Evolutionary conservation across 768 basidiomycete genomes (phyloP), one percentile per base, ranked within the genome.

Genomic region (Termitomyces sp.): DNA sequence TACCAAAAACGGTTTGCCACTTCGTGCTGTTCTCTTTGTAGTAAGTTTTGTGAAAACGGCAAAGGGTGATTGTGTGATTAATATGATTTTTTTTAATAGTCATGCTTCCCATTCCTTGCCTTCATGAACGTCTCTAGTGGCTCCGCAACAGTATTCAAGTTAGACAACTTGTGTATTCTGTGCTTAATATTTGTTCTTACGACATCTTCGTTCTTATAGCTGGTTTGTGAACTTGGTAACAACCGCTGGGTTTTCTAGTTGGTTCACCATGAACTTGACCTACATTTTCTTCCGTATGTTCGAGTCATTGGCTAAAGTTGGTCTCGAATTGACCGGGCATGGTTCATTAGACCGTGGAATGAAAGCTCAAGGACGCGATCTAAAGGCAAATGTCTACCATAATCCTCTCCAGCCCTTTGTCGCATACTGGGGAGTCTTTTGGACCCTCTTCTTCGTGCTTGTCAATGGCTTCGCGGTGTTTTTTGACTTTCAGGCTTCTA

Each of bases 201-300:
- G 12, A 7, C 1, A 1, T 26, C 11, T 12, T 63, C 56, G 3
- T 54, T 12, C 53, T 45, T 57, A 17, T 57, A 82, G 78, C 63
- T 91, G 86, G 87, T 83, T 92, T 63, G 83, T 84, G 51, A 83
- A 76, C 69, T 71, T 95, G 55, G 75, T 80, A 3, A 82, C 87
- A 11, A 81, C 85, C 35, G 83, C 80, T 43, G 86, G 86, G 7
- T 87, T 89, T 73, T 75, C 85, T 62, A 73, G 79, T 47, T 90
- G 88, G 87, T 75, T 77, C 58, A 67, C 79, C 37, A 83, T 89
- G 68, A 86, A 86, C 67, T 55, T 88, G 30, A 89, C 89, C 15
- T 93, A 87, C 71, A 64, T 89, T 53, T 81, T 72, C 70, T 91
- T 87, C 76, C 80, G 85, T 84, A 60, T 60, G 84, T 74, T 46